Base-by-base conservation (phyloP, 78 protist genomes). In the Isochrysis galbana region DNA sequence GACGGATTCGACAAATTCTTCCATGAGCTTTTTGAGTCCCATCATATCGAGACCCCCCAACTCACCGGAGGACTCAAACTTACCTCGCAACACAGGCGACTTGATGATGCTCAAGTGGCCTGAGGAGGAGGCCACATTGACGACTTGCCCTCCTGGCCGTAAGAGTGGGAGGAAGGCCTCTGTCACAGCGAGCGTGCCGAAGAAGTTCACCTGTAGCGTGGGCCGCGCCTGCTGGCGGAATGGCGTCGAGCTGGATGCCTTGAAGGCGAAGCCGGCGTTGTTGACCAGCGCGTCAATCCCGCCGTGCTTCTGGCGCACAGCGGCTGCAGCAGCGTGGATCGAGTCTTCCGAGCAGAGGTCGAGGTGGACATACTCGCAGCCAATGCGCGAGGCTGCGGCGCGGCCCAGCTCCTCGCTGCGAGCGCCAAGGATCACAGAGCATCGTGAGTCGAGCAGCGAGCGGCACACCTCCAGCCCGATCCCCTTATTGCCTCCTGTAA, bases 251-350 rank as follows among this genome's bases (percentile, higher is more conserved):
- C 69, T 82, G 22, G 89, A 61, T 41, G 26, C 72, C 42, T 86
- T 86, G 90, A 86, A 86, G 70, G 42, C 25, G 29, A 86, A 48
- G 44, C 47, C 90, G 3, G 90, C 90, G 45, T 86, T 86, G 90
- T 86, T 86, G 45, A 86, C 90, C 19, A 86, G 90, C 41, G 42
- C 70, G 67, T 86, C 72, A 0, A 86, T 25, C 61, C 61, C n/a
- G n/a, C n/a, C n/a, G n/a, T n/a, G n/a, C n/a, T n/a, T n/a, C n/a
- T n/a, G n/a, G n/a, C n/a, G n/a, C n/a, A n/a, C n/a, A n/a, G n/a
- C n/a, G n/a, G n/a, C n/a, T n/a, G n/a, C n/a, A n/a, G n/a, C n/a
- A n/a, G n/a, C n/a, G n/a, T n/a, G n/a, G n/a, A n/a, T n/a, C n/a
- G n/a, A n/a, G n/a, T n/a, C n/a, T n/a, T n/a, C n/a, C n/a, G n/a